Conservation (phyloP, 768 basidiomycete genomes). For the Leccinum boreale region DNA sequence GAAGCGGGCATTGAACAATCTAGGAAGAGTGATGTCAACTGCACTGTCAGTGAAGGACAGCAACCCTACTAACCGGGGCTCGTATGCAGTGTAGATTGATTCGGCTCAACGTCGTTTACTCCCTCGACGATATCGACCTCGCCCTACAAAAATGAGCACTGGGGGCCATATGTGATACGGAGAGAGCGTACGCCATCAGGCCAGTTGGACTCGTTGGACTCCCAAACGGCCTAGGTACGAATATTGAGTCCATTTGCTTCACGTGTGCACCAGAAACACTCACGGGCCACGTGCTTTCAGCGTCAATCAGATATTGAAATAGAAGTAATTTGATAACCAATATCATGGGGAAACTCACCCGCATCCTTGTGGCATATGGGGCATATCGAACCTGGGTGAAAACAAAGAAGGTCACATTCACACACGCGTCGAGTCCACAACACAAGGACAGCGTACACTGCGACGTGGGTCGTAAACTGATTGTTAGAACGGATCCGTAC, state of each 20-base stretch:
- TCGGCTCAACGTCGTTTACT: constrained; percentile 53
- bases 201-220: constrained; percentile 23
- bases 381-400: constrained; percentile 29
- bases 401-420: not conserved
- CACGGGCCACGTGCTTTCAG: constrained; percentile 36
- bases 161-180: not conserved
- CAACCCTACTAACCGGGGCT: constrained; percentile 34
- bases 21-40: not conserved
- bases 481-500: constrained; percentile 32
- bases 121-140: constrained; percentile 33
- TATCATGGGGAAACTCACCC: constrained; percentile 19
- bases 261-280: constrained; percentile 5
- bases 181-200: constrained; percentile 20
- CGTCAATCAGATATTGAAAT: not conserved
- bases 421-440: not conserved
- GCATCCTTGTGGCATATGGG: constrained; percentile 37
- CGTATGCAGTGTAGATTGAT: constrained; percentile 57
- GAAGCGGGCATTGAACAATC: constrained; percentile 28
- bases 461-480: constrained; percentile 34
- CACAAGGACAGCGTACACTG: constrained; percentile 22
- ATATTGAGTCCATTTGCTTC: constrained; percentile 10
- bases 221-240: constrained; percentile 28
- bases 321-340: not conserved
- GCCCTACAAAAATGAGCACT: constrained; percentile 15
- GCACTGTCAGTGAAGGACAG: not conserved